A percentile compares a stretch with the other conserved stretches of the same genome.
Evolutionary conservation across 176 grass and related monocot genomes (phyloP).

Genomic region (Aegilops umbellulata): DNA sequence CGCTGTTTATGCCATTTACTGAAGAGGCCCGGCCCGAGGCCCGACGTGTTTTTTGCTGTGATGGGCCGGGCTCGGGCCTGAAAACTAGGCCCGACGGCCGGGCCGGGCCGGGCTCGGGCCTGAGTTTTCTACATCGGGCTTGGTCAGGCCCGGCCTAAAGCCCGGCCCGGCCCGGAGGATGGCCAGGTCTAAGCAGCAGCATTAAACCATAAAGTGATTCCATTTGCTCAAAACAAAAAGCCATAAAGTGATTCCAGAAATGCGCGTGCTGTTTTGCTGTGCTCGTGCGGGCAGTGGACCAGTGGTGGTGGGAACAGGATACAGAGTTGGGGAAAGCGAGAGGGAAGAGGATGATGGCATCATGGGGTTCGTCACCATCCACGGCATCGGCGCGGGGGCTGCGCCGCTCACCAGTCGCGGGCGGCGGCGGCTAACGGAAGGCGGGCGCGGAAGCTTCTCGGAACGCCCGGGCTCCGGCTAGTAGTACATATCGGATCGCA

Average conservation of each 20-base stretch:
- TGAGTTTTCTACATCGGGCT: too few relatives aligned
- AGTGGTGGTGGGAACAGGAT: not conserved
- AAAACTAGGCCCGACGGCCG: too few relatives aligned
- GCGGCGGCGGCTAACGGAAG: slow-evolving; percentile 35
- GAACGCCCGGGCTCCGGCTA: slow-evolving; percentile 13
- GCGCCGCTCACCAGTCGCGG: slow-evolving; percentile 9
- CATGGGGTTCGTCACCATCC: slow-evolving; percentile 23
- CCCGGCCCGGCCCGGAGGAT: too few relatives aligned
- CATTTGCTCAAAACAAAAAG: too few relatives aligned
- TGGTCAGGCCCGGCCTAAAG: too few relatives aligned
- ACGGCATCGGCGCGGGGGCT: not conserved
- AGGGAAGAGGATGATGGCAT: not conserved
- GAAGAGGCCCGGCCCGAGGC: too few relatives aligned
- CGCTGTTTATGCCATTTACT: too few relatives aligned
- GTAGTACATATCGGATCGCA: not conserved
- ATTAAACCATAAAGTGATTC: too few relatives aligned
- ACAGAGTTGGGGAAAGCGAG: not conserved
- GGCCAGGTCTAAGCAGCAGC: too few relatives aligned
- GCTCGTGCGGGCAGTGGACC: not conserved
- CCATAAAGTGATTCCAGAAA: not conserved
- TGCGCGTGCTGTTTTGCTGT: not conserved
- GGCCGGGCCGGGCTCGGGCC: too few relatives aligned
- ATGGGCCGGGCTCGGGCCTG: too few relatives aligned
- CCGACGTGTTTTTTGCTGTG: too few relatives aligned
- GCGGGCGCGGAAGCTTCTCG: slow-evolving; percentile 24